Base-by-base conservation (phyloP, 176 grass and related monocot genomes). In the Aegilops umbellulata region DNA sequence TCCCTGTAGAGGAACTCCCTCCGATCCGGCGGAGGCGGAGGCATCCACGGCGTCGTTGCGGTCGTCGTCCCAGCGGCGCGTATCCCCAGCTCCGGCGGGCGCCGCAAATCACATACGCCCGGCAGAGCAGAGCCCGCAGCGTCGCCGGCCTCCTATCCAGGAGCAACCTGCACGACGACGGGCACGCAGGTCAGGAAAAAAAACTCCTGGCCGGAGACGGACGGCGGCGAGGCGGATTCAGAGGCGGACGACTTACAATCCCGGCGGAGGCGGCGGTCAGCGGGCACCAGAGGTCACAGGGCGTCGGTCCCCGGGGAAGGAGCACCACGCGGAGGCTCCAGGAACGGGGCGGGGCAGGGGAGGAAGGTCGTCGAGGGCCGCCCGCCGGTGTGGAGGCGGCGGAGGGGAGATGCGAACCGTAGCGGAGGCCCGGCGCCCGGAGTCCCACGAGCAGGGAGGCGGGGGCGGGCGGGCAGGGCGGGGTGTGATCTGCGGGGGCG, bases 11-110 rank as follows among this genome's bases (percentile, higher is more conserved):
- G 61, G 6, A 92, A 86, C 4, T 95, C 93, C 85, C 88, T 62
- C 27, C 93, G 93, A 93, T 95, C 93, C 70, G 89, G 88, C 83
- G 93, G 93, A 57, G 93, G 93, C 47, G 90, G 90, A 55, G 90
- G 85, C 93, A 95, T 95, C 89, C 89, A 94, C 80, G 86, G 51
- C 79, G 86, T 76, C 68, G 83, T 80, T 79, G 79, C 47, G 47
- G 47, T 81, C 38, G 75, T 90, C 79, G 78, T 87, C 74, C 55
- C 27, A 36, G 75, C 76, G 34, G 51, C 57, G 3, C 65, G 65
- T 71, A 29, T 86, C 31, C 76, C 66, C 11, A 67, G 80, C 44
- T 90, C 80, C 66, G 76, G 76, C 69, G 60, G 44, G 80, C 66
- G 89, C 80, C 67, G 75, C 74, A 72, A 84, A 81, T 87, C 85